phyloP scores from a whole-genome alignment of 345 rosid genomes.

The Moricandia arvensis region DNA sequence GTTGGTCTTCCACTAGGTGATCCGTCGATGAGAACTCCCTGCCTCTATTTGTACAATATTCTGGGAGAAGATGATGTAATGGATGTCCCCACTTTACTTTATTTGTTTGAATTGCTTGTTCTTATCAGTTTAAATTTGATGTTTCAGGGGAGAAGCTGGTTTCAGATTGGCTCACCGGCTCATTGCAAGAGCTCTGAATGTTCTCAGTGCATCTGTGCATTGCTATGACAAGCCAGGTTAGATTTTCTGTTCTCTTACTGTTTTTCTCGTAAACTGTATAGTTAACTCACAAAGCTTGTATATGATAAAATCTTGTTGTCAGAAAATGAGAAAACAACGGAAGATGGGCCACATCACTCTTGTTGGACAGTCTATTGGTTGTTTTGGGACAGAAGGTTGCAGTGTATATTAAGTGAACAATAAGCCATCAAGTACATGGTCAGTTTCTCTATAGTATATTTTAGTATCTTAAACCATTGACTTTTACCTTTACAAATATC shows the following conservation, averaged over 20 bases:
- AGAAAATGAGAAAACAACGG: constrained; percentile 37
- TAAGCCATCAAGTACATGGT: constrained; percentile 51
- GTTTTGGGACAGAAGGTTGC: constrained; percentile 57
- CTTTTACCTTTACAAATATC: no score
- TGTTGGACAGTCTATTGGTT: constrained; percentile 68
- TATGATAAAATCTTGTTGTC: not conserved
- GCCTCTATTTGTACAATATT: constrained; percentile 83
- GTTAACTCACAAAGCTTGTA: not conserved
- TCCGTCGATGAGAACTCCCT: constrained; percentile 92
- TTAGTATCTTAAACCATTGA: not conserved
- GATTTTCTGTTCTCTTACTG: constrained; percentile 10
- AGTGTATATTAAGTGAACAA: constrained; percentile 53
- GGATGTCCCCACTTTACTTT: not conserved
- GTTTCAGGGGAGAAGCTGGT: constrained; percentile 29
- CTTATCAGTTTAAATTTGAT: not conserved
- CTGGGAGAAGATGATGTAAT: constrained; percentile 91
- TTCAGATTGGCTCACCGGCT: constrained; percentile 61
- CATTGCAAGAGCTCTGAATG: constrained; percentile 61
- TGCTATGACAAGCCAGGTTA: constrained; percentile 98
- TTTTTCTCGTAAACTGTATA: not conserved
- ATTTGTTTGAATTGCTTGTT: not conserved
- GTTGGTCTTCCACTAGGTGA: constrained; percentile 96
- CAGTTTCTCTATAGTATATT: constrained; percentile 26
- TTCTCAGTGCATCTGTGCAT: constrained; percentile 80
- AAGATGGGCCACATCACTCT: constrained; percentile 96